Percentiles rank a stretch among this genome's conserved stretches.
phyloP scores from a whole-genome alignment of 2,329 filamentous ascomycete genomes.

The Bipolaris zeicola region DNA sequence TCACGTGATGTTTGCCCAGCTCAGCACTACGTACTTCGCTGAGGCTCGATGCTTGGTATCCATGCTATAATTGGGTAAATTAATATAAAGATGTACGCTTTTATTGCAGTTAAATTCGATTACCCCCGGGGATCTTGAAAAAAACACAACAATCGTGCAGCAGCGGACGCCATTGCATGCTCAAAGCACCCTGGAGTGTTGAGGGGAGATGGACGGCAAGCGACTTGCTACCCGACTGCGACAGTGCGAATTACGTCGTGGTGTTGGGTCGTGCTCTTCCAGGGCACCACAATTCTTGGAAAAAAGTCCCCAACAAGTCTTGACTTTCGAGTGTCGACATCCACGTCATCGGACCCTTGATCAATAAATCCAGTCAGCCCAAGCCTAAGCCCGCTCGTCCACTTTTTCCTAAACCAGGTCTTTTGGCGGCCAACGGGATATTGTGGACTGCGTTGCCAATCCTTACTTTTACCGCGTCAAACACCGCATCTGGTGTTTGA shows the following conservation, averaged over 20 bases:
- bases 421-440: constrained; percentile 36
- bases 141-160: background rate
- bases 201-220: background rate
- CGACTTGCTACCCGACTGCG: background rate
- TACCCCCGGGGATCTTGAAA: background rate
- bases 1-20: too few species aligned
- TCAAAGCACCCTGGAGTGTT: background rate
- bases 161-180: background rate
- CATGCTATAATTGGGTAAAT: background rate
- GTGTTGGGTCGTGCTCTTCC: constrained; percentile 10
- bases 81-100: background rate
- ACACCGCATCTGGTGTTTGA: constrained; percentile 31
- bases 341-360: constrained; percentile 14
- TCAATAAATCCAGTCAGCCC: constrained; percentile 14
- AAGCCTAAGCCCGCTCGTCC: constrained; percentile 22
- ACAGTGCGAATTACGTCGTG: constrained; percentile 1
- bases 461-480: constrained; percentile 55
- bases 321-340: constrained; percentile 1
- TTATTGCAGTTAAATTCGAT: background rate
- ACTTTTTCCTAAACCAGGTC: constrained; percentile 18
- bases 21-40: background rate
- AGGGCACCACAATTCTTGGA: constrained; percentile 11
- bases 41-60: background rate
- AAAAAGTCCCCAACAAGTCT: constrained; percentile 7
- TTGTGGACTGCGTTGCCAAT: constrained; percentile 51